Evolutionary conservation across 1,284 basidiomycete genomes (phyloP), one percentile per base, ranked within the genome.

Genomic region (Ganoderma lingzhi): DNA sequence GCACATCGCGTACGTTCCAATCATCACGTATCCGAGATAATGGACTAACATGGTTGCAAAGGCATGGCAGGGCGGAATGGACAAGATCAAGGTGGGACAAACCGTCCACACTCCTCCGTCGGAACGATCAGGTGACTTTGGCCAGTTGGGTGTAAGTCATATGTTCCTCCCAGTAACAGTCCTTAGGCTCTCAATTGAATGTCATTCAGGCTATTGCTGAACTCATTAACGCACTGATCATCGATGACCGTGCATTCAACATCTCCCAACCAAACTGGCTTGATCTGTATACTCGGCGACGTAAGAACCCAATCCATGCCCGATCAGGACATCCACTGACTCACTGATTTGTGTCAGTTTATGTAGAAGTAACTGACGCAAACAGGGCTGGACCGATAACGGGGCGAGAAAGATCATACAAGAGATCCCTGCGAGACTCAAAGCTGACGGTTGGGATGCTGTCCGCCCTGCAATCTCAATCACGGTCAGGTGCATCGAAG

Each of bases 401-500:
- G 79, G 80, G 15, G 71, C 80, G 0, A 77, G 78, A 30, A 44
- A 70, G 2, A 74, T 84, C 15, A 80, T 78, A 23, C 75, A 78
- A 55, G 77, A 82, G 55, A 78, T 79, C 14, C 76, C 76, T 10
- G 68, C 79, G 67, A 78, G 81, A 2, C 72, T 84, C 32, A 73
- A 74, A n/a, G 63, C 62, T 2, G 72, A 81, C 62, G 83, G 83
- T 0, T 85, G 84, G 83, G 71, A 78, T 30, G 67, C 71, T 19
- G 78, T 83, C 62, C 81, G 82, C 17, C 76, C 75, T 1, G 82
- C 84, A 2, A 64, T 86, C 8, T 68, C 79, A 6, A 75, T 78
- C 9, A 85, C 84, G 23, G 73, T 85, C 42, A 77, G 83, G 84
- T 84, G 66, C 8, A 76, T 73, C 30, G 30, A 45, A 17, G 59